Conservation (phyloP, 202 grass and related monocot genomes). For the Brachypodium distachyon region DNA sequence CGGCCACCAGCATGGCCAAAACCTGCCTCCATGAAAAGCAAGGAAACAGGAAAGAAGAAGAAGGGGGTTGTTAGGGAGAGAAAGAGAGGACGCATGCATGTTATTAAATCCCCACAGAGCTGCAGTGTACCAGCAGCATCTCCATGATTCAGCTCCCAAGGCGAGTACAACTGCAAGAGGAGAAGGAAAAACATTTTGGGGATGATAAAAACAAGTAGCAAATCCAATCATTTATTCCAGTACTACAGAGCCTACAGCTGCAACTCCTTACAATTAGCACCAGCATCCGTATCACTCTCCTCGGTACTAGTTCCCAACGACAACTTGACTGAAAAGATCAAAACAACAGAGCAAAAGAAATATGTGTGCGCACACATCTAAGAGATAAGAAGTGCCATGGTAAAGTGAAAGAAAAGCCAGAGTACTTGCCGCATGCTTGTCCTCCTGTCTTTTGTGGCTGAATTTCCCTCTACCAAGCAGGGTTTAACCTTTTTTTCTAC, state of each 20-base stretch:
- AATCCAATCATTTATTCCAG: conserved; percentile 33
- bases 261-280: conserved; percentile 1
- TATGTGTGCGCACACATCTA: background rate
- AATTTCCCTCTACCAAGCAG: background rate
- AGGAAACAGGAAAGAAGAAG: conserved; percentile 1
- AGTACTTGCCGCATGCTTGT: background rate
- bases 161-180: conserved; percentile 18
- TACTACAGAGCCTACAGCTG: conserved; percentile 8
- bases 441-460: background rate
- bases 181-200: conserved; percentile 14
- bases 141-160: conserved; percentile 38
- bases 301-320: conserved; percentile 13
- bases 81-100: background rate
- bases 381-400: conserved; percentile 6
- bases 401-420: conserved; percentile 11
- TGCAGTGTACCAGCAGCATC: conserved; percentile 34
- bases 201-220: conserved; percentile 22
- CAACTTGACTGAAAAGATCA: conserved; percentile 22
- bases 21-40: background rate
- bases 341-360: background rate
- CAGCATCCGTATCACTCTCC: conserved; percentile 10
- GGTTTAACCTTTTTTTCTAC: rapidly evolving
- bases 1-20: conserved; percentile 21
- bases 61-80: background rate
- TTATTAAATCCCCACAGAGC: conserved; percentile 10